Conservation (phyloP, 2,329 filamentous ascomycete genomes). For the Penicillium glabrum region DNA sequence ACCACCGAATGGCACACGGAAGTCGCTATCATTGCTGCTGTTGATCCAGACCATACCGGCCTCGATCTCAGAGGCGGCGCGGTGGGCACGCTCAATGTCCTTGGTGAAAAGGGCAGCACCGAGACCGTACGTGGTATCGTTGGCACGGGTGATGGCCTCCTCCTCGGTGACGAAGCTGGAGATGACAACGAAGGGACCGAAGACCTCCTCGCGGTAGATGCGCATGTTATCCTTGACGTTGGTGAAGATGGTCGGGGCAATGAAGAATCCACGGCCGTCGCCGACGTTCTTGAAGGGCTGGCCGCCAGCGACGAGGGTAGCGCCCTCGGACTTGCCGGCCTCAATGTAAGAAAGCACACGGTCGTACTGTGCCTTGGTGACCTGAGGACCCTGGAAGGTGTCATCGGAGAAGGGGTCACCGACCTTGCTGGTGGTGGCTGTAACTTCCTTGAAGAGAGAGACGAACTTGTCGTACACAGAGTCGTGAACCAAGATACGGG, state of each 20-base stretch:
- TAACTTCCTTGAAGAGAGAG: constrained; percentile 31
- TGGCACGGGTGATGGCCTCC: constrained; percentile 58
- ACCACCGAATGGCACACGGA: constrained; percentile 59
- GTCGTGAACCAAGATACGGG: constrained; percentile 63
- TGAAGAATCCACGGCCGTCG: constrained; percentile 64
- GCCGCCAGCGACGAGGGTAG: constrained; percentile 65
- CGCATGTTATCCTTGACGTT: constrained; percentile 58
- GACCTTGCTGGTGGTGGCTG: constrained; percentile 35
- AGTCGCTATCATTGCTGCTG: constrained; percentile 51
- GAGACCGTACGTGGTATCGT: constrained; percentile 50
- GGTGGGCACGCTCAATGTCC: constrained; percentile 63
- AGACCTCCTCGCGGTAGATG: constrained; percentile 63
- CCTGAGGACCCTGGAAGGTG: constrained; percentile 39
- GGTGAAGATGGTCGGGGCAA: constrained; percentile 60
- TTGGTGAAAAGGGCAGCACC: constrained; percentile 42
- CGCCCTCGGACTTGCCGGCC: constrained; percentile 68
- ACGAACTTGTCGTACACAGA: constrained; percentile 36
- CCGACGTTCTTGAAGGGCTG: constrained; percentile 55
- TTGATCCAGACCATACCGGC: constrained; percentile 73
- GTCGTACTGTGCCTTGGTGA: constrained; percentile 38
- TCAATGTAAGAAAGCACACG: constrained; percentile 69
- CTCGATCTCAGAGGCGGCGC: constrained; percentile 57
- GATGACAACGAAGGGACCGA: constrained; percentile 62
- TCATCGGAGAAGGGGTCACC: constrained; percentile 37
- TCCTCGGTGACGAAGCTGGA: constrained; percentile 59